Conservation (phyloP, 2,329 filamentous ascomycete species). For the Apiospora aurea region DNA sequence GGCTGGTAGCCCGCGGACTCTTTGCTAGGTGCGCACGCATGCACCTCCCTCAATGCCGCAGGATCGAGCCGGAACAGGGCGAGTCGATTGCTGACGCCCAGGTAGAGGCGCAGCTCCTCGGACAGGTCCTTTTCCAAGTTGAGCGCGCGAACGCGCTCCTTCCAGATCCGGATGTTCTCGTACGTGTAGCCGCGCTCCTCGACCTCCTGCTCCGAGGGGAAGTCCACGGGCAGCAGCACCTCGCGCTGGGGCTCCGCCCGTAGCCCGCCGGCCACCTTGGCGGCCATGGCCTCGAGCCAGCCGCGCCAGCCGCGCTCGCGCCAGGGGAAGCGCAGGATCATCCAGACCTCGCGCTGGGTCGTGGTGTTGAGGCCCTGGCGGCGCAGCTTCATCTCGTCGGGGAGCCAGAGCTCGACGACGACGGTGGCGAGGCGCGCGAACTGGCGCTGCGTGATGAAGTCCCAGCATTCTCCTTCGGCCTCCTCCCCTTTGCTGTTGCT, state of each 20-base stretch:
- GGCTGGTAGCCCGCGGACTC: constrained; percentile 69
- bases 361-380: constrained; percentile 57
- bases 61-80: constrained; percentile 74
- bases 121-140: constrained; percentile 67
- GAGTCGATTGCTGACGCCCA: constrained; percentile 71
- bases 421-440: constrained; percentile 76
- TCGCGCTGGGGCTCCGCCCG: constrained; percentile 65
- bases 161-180: constrained; percentile 71
- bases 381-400: constrained; percentile 64
- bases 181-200: constrained; percentile 63
- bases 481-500: constrained; percentile 47
- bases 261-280: constrained; percentile 59
- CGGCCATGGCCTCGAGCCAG: constrained; percentile 50
- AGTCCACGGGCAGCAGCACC: constrained; percentile 70
- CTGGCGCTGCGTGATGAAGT: constrained; percentile 74
- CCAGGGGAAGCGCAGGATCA: constrained; percentile 74
- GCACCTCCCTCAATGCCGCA: constrained; percentile 62
- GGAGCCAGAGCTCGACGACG: constrained; percentile 71
- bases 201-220: constrained; percentile 65
- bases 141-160: constrained; percentile 60
- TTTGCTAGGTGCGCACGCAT: constrained; percentile 64
- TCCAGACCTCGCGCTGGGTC: constrained; percentile 57
- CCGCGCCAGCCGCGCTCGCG: constrained; percentile 57
- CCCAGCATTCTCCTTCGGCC: constrained; percentile 56
- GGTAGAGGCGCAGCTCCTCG: constrained; percentile 66